These are phyloP conservation scores for Microdochium paspali DNA, from an alignment of 2,329 filamentous ascomycete genomes.

Conservation along the genomic window DNA sequence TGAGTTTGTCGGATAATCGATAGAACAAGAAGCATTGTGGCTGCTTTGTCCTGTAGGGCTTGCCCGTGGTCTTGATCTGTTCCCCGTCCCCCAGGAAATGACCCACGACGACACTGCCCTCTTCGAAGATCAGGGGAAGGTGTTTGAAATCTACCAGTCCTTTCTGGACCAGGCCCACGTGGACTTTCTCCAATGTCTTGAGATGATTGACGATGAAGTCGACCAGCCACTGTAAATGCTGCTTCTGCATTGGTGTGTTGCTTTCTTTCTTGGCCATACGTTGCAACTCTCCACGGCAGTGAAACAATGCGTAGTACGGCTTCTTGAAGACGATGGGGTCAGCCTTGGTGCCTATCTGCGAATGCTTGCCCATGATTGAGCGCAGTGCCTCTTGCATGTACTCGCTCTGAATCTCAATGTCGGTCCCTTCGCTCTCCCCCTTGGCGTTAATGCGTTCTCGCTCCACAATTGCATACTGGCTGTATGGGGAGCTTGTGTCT, in stretches of 20 bases:
- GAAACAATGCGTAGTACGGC: not conserved
- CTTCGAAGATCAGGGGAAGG: not conserved
- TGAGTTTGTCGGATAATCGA: not conserved
- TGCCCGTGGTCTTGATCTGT: not conserved
- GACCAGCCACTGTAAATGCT: not conserved
- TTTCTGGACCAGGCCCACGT: not conserved
- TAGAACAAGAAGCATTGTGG: not conserved
- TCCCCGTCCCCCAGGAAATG: not conserved
- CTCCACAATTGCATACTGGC: not conserved
- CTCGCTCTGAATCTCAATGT: not conserved
- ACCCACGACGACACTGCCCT: not conserved
- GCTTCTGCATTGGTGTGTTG: not conserved
- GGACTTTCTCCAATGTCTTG: not conserved
- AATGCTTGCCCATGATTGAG: not conserved
- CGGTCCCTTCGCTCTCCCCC: not conserved
- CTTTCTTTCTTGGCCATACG: not conserved
- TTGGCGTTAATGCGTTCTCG: not conserved
- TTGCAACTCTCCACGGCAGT: not conserved
- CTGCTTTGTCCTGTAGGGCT: not conserved
- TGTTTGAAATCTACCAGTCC: not conserved
- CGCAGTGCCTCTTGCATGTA: not conserved
- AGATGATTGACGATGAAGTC: not conserved
- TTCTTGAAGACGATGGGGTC: not conserved
- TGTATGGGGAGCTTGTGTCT: not conserved
- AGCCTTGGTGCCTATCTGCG: not conserved